Conservation (phyloP, 805 yeast species). For the Wickerhamomyces mucosus region DNA sequence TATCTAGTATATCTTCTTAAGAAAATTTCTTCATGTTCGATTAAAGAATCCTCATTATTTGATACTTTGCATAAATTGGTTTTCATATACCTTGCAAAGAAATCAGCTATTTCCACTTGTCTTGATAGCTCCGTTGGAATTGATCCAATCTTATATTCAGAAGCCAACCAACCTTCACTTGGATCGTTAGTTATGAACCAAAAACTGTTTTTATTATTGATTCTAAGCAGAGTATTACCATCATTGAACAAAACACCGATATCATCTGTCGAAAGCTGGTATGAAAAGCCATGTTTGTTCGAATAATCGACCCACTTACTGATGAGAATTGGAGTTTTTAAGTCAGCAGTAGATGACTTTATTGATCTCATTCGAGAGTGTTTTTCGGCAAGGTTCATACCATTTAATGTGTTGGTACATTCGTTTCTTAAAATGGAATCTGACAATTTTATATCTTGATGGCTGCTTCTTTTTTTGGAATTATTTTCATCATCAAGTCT, state of each 20-base stretch:
- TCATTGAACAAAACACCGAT: constrained; percentile 88
- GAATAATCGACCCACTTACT: constrained; percentile 98
- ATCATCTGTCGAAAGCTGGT: constrained; percentile 81
- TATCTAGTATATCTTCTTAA: constrained; percentile 77
- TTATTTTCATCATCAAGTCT: constrained; percentile 26
- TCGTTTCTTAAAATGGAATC: constrained; percentile 31
- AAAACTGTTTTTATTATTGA: constrained; percentile 52
- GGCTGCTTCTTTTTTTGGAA: constrained; percentile 1
- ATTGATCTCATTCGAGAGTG: constrained; percentile 30
- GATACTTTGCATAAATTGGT: constrained; percentile 79
- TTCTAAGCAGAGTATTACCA: constrained; percentile 69
- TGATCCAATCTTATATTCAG: constrained; percentile 32
- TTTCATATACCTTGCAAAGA: constrained; percentile 87
- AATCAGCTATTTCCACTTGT: constrained; percentile 78
- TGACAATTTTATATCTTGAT: constrained; percentile 12
- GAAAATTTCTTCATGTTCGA: constrained; percentile 56
- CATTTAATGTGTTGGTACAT: constrained; percentile 35
- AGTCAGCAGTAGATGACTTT: constrained; percentile 3
- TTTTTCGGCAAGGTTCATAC: constrained; percentile 34
- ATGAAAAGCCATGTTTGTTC: constrained; percentile 90
- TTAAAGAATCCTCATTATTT: constrained; percentile 38
- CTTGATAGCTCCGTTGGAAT: constrained; percentile 45
- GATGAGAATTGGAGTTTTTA: constrained; percentile 54
- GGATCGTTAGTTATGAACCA: constrained; percentile 49
- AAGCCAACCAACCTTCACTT: constrained; percentile 44